Percentiles rank a stretch among this genome's conserved stretches.
Evolutionary conservation across 2,329 filamentous ascomycete genomes (phyloP).

Genomic region (Gliomastix tumulicola): DNA sequence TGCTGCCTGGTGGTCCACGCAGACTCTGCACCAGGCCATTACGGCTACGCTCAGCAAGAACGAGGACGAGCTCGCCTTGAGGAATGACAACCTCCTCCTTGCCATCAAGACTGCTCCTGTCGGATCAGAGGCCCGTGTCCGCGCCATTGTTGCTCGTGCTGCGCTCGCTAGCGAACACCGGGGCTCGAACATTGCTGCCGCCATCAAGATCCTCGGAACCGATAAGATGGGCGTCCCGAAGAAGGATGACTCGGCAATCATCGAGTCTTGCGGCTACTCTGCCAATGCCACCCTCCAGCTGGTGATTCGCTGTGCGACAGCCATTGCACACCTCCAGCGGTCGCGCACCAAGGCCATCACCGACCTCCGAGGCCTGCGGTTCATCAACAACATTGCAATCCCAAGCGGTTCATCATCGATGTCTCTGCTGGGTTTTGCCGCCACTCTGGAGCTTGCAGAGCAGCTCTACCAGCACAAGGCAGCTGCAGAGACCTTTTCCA

Average conservation of each 20-base stretch:
- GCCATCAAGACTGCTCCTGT: conserved; percentile 71
- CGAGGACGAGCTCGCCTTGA: conserved; percentile 11
- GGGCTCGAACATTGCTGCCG: conserved; percentile 47
- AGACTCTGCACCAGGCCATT: conserved; percentile 63
- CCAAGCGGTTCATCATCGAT: conserved; percentile 32
- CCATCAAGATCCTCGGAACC: conserved; percentile 40
- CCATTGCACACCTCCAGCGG: conserved; percentile 50
- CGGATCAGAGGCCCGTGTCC: conserved; percentile 63
- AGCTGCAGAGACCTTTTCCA: conserved; percentile 37
- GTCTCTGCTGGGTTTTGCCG: conserved; percentile 53
- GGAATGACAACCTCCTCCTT: conserved; percentile 41
- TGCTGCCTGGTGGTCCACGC: conserved; percentile 83
- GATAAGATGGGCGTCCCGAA: conserved; percentile 16
- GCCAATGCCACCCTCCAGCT: conserved; percentile 46
- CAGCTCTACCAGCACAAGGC: conserved; percentile 38
- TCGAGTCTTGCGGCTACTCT: conserved; percentile 31
- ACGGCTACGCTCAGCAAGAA: conserved; percentile 53
- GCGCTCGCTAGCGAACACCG: conserved; percentile 47
- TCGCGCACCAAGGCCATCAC: conserved; percentile 21
- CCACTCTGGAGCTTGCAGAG: conserved; percentile 52
- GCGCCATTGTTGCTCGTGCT: conserved; percentile 52
- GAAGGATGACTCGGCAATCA: conserved; percentile 26
- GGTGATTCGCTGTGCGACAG: conserved; percentile 53
- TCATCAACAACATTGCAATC: conserved; percentile 43
- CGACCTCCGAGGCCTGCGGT: conserved; percentile 33